Evolutionary conservation across 257 asterid genomes (phyloP).

Genomic region (Perilla frutescens): DNA sequence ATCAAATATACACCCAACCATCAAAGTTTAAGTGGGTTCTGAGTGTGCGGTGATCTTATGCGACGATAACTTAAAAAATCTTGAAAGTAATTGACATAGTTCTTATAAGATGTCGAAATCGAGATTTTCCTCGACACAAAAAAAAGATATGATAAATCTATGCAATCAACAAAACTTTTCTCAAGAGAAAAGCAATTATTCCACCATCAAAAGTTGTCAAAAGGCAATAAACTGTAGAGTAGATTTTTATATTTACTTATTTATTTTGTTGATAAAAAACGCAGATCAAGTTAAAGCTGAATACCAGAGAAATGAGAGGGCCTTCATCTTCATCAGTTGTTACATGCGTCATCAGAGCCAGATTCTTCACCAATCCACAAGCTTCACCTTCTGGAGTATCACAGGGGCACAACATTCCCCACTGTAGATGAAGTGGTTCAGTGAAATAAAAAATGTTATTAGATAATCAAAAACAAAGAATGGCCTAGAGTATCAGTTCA

Average conservation of each 20-base stretch:
- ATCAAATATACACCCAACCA: too few relatives aligned
- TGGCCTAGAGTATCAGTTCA: constrained; percentile 34
- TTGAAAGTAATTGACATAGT: neutral
- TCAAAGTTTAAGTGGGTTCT: neutral
- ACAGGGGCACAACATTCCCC: constrained; percentile 99
- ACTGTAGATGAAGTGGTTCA: constrained; percentile 55
- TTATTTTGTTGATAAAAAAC: neutral
- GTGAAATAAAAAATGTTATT: constrained; percentile 21
- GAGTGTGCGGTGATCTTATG: neutral
- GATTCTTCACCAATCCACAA: constrained; percentile 96
- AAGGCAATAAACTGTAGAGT: constrained; percentile 25
- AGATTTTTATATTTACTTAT: neutral
- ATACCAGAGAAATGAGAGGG: constrained; percentile 86
- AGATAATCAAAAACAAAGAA: constrained; percentile 17
- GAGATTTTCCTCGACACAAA: neutral
- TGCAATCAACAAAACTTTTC: neutral
- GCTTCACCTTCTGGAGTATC: constrained; percentile 99
- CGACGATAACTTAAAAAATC: neutral
- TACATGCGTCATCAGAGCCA: constrained; percentile 98
- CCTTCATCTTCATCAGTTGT: constrained; percentile 94
- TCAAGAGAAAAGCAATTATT: neutral
- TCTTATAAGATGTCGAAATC: constrained; percentile 3
- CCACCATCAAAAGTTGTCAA: constrained; percentile 9
- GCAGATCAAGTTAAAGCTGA: neutral
- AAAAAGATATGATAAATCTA: neutral